phyloP scores from a whole-genome alignment of 768 basidiomycete genomes.

The Holtermanniella nyarrowii region DNA sequence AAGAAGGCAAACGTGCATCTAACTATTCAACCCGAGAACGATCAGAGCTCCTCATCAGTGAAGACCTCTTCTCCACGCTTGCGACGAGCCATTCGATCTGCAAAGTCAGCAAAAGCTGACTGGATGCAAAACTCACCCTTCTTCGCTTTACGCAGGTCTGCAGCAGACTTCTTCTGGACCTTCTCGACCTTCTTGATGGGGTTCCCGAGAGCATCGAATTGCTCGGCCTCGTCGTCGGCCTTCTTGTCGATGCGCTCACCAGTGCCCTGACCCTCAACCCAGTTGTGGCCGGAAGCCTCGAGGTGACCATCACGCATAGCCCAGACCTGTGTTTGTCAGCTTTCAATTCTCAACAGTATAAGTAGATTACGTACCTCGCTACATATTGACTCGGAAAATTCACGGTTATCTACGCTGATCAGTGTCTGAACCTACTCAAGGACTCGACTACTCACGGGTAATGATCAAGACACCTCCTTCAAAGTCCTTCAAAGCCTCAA shows the following conservation, averaged over 20 bases:
- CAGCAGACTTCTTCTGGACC: slow-evolving; percentile 68
- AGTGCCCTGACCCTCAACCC: slow-evolving; percentile 97
- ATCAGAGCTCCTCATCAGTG: background rate
- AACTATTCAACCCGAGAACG: too few relatives aligned
- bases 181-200: slow-evolving; percentile 81
- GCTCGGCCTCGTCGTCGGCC: slow-evolving; percentile 73
- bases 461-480: slow-evolving; percentile 97
- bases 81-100: too few relatives aligned
- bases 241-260: slow-evolving; percentile 91
- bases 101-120: too few relatives aligned
- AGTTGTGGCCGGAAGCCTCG: slow-evolving; percentile 87
- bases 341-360: too few relatives aligned
- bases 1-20: too few relatives aligned
- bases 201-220: slow-evolving; percentile 98
- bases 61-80: background rate
- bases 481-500: slow-evolving; percentile 93
- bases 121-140: slow-evolving; percentile 85
- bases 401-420: slow-evolving; percentile 92
- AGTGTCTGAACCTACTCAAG: slow-evolving; percentile 45
- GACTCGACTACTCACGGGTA: slow-evolving; percentile 91
- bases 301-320: slow-evolving; percentile 96
- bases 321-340: too few relatives aligned
- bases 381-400: slow-evolving; percentile 98
- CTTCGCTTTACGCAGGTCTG: slow-evolving; percentile 84
- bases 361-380: slow-evolving; percentile 55